Conservation (phyloP, 2,329 filamentous ascomycete genomes). For the Colletotrichum karsti region DNA sequence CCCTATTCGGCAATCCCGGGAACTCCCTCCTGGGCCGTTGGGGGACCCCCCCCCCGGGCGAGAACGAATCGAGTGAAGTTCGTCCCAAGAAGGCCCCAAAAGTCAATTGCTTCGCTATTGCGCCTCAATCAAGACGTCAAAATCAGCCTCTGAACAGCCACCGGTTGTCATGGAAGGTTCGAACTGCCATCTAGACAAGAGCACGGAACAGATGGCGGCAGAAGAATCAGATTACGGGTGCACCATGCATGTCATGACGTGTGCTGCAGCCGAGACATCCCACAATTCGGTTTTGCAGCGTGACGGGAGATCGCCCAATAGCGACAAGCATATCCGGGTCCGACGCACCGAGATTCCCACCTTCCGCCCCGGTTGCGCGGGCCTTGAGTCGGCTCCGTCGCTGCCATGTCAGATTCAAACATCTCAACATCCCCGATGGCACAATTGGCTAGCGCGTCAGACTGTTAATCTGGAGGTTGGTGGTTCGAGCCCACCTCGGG, state of each 20-base stretch:
- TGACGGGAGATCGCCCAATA: slow-evolving; percentile 16
- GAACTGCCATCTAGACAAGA: neutral
- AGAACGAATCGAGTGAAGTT: neutral
- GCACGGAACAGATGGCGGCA: neutral
- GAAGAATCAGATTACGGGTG: no score
- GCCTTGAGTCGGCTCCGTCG: neutral
- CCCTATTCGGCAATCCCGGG: slow-evolving; percentile 25
- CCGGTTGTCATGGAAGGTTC: neutral
- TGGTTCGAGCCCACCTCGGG: slow-evolving; percentile 19
- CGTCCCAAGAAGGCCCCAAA: neutral
- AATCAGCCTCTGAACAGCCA: neutral
- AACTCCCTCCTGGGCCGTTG: neutral
- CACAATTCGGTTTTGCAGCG: neutral
- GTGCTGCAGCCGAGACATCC: neutral
- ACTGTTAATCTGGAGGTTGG: slow-evolving; percentile 19
- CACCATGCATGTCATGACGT: neutral
- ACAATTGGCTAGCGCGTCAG: slow-evolving; percentile 20
- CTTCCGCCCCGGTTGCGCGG: neutral
- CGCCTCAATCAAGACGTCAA: neutral
- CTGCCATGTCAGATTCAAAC: neutral
- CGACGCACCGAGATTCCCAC: neutral
- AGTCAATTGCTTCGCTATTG: neutral
- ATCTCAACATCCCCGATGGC: slow-evolving; percentile 17
- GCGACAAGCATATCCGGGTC: neutral
- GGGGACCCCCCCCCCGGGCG: neutral